Evolutionary conservation across 2,329 filamentous ascomycete species (phyloP).

Genomic region (Chaetomium olivaceum): DNA sequence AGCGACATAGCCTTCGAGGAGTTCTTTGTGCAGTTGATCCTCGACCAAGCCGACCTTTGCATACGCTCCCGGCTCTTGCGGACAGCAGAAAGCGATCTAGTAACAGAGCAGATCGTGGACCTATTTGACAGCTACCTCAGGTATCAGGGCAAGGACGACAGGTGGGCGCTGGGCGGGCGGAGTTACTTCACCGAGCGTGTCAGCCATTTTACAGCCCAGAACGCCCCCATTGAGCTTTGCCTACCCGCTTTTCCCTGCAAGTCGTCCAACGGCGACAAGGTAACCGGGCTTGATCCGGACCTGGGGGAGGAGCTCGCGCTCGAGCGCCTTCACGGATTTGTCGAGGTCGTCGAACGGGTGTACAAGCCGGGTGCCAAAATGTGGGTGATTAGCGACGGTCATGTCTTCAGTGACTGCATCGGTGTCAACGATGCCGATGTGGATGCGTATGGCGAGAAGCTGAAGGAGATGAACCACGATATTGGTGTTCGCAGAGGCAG

Average conservation of each 20-base stretch:
- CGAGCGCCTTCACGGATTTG: slow-evolving; percentile 25
- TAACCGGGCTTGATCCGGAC: slow-evolving; percentile 23
- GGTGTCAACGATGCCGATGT: slow-evolving; percentile 28
- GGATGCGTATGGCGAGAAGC: slow-evolving; percentile 24
- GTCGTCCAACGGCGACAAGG: slow-evolving; percentile 29
- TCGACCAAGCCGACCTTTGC: slow-evolving; percentile 24
- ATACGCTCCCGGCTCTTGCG: not conserved
- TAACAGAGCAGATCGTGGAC: slow-evolving; percentile 18
- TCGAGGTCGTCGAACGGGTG: slow-evolving; percentile 19
- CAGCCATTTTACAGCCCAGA: slow-evolving; percentile 21
- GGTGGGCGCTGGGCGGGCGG: slow-evolving; percentile 18
- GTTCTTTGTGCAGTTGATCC: slow-evolving; percentile 25
- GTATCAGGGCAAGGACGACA: slow-evolving; percentile 25
- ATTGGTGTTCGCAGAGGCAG: slow-evolving; percentile 19
- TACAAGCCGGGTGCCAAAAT: slow-evolving; percentile 26
- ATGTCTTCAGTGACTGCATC: slow-evolving; percentile 30
- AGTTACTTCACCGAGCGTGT: slow-evolving; percentile 24
- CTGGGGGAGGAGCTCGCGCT: slow-evolving; percentile 27
- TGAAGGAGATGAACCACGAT: slow-evolving; percentile 23
- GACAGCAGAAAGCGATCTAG: not conserved
- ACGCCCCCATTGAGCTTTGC: slow-evolving; percentile 21
- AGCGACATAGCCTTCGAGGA: slow-evolving; percentile 17
- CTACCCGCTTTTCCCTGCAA: slow-evolving; percentile 29
- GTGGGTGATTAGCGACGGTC: slow-evolving; percentile 30
- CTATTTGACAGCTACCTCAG: slow-evolving; percentile 27